Evolutionary conservation across 371 early-diverging fungal species (phyloP).

Genomic region (Zopfochytrium polystomum): DNA sequence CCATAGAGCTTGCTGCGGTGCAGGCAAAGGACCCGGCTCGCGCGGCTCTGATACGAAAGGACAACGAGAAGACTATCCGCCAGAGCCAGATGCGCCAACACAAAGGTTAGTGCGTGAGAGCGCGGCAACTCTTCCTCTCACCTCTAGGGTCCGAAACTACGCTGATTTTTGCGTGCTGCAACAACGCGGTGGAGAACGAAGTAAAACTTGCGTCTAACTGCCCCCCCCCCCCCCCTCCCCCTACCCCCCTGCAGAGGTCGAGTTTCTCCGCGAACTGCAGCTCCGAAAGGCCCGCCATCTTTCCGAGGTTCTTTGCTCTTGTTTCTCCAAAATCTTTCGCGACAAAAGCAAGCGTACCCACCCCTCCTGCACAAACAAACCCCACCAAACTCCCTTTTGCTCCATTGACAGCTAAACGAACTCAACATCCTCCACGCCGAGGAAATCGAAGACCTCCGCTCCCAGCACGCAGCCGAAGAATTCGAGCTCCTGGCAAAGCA

Average conservation of each 20-base stretch:
- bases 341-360: background rate
- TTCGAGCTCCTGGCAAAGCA: slow-evolving; percentile 27
- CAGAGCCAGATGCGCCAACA: slow-evolving; percentile 21
- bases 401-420: slow-evolving; percentile 19
- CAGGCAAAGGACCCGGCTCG: slow-evolving; percentile 17
- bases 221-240: too few relatives aligned
- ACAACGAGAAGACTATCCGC: slow-evolving; percentile 21
- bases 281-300: slow-evolving; percentile 25
- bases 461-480: slow-evolving; percentile 20
- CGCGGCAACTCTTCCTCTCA: too few relatives aligned
- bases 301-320: slow-evolving; percentile 10
- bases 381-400: background rate
- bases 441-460: slow-evolving; percentile 22
- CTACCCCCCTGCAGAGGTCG: too few relatives aligned
- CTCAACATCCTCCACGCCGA: slow-evolving; percentile 21
- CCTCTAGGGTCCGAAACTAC: too few relatives aligned
- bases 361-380: background rate
- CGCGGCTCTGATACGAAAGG: slow-evolving; percentile 13
- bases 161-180: too few relatives aligned
- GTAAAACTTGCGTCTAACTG: too few relatives aligned
- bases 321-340: too few relatives aligned
- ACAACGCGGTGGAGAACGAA: too few relatives aligned
- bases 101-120: too few relatives aligned
- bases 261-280: slow-evolving; percentile 24
- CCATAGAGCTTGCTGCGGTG: slow-evolving; percentile 19